Evolutionary conservation across 495 filamentous ascomycete species (phyloP), one percentile per base, ranked within the genome.

Genomic region (Neurospora pannonica): DNA sequence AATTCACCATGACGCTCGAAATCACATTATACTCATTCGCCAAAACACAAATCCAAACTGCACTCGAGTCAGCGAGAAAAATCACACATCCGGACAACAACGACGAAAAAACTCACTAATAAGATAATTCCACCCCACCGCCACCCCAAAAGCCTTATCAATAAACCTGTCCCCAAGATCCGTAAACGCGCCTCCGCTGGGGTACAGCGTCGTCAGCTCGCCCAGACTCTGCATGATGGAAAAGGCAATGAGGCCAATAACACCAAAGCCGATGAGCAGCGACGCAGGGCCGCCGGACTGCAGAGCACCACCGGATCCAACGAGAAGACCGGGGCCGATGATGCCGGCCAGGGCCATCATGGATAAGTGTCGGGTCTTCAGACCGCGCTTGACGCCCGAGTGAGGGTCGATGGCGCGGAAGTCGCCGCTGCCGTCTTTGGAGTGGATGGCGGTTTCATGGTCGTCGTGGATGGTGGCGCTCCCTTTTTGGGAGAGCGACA

Each of bases 81-180:
- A 31, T 31, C 31, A 31, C 31, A 31, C 31, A 31, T 31, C 31
- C 31, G 31, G 31, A 62, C 13, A 62, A 17, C 11, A 17, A 42
- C 39, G 39, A 42, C 39, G 39, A 2, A 34, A 19, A 9, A 60
- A 67, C 54, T 34, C 15, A 67, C 54, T 85, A 73, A 92, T 87
- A 77, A 89, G 90, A 77, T 93, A 94, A 77, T 92, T 90, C 91
- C 92, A 93, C 38, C 94, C 94, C 76, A 97, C 93, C 43, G 93
- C 92, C 75, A 94, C 94, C 42, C 92, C 93, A 82, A 94, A 89
- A 48, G 91, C 90, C 62, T 91, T 89, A 79, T 93, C 90, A 71
- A 94, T 88, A 75, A 94, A 90, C 43, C 92, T 88, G 72, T 91
- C 85, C 34, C 90, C 90, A 48, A 93, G 90, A 40, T 89, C 81